Conservation (phyloP, 1,284 basidiomycete species). For the Anthracocystis setariae region DNA sequence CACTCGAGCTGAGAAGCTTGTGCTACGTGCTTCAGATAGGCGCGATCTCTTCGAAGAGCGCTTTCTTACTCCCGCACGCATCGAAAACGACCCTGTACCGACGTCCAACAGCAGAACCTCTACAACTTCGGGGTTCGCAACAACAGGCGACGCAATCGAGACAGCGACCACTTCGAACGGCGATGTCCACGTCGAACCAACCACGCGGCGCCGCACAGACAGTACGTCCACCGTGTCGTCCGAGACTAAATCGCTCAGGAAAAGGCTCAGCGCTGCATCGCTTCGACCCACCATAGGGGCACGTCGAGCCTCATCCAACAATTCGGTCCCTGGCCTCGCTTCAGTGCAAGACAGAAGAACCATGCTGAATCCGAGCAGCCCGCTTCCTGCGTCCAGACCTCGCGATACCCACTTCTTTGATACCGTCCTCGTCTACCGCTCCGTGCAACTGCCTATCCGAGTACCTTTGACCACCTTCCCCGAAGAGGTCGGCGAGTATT, state of each 20-base stretch:
- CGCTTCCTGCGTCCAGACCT: slow-evolving; percentile 22
- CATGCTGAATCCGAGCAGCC: slow-evolving; percentile 10
- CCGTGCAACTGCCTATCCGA: slow-evolving; percentile 47
- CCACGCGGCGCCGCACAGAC: slow-evolving; percentile 33
- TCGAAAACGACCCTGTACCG: slow-evolving; percentile 5
- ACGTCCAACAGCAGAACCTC: neutral
- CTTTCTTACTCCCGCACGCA: slow-evolving; percentile 40
- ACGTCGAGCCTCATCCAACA: slow-evolving; percentile 40
- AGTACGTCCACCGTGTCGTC: slow-evolving; percentile 42
- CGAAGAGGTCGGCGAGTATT: slow-evolving; percentile 98
- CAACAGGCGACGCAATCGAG: slow-evolving; percentile 13
- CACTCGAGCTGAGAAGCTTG: slow-evolving; percentile 82
- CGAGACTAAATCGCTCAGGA: slow-evolving; percentile 42
- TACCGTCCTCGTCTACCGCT: slow-evolving; percentile 78
- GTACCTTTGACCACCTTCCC: slow-evolving; percentile 67
- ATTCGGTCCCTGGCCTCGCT: slow-evolving; percentile 19
- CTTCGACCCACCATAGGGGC: slow-evolving; percentile 33
- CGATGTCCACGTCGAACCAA: slow-evolving; percentile 3
- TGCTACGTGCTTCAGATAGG: slow-evolving; percentile 87
- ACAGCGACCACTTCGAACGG: slow-evolving; percentile 12
- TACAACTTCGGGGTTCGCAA: slow-evolving; percentile 3
- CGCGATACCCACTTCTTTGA: slow-evolving; percentile 93
- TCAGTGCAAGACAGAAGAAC: slow-evolving; percentile 20
- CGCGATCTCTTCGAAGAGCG: slow-evolving; percentile 85
- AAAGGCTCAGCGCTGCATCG: slow-evolving; percentile 40